Percentiles rank a stretch among this genome's conserved stretches.
Evolutionary conservation across 352 stramenopile species (phyloP).

Genomic region (Phytopythium kandeliae): DNA sequence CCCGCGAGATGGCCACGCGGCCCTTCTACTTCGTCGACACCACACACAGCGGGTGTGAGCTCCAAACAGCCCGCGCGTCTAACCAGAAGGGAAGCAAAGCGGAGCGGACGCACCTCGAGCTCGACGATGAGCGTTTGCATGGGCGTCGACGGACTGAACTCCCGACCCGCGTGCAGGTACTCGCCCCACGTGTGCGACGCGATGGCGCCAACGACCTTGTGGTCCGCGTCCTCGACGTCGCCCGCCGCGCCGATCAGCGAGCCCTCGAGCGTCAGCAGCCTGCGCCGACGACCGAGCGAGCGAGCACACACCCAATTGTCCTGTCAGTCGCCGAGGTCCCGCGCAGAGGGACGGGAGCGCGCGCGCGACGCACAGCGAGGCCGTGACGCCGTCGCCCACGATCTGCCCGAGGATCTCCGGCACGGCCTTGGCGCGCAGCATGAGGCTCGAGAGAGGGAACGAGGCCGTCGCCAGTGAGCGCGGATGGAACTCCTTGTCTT

Average conservation of each 20-base stretch:
- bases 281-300: constrained; percentile 12
- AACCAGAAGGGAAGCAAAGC: neutral
- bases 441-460: constrained; percentile 19
- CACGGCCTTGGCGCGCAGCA: constrained; percentile 77
- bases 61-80: neutral
- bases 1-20: constrained; percentile 53
- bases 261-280: constrained; percentile 80
- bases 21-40: constrained; percentile 44
- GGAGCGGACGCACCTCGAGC: constrained; percentile 36
- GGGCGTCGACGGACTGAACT: constrained; percentile 47
- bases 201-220: constrained; percentile 85
- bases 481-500: too few relatives aligned
- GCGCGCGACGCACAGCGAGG: constrained; percentile 54
- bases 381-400: constrained; percentile 63
- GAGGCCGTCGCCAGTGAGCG: too few relatives aligned
- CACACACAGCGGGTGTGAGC: too few relatives aligned
- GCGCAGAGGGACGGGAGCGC: neutral
- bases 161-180: constrained; percentile 69
- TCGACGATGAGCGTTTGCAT: constrained; percentile 68
- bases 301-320: too few relatives aligned
- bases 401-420: constrained; percentile 77
- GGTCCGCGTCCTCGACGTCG: constrained; percentile 45
- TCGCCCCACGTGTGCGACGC: constrained; percentile 81
- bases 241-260: constrained; percentile 78
- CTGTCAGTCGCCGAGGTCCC: neutral